These are phyloP conservation scores for Coemansia sp. DNA, from an alignment of 192 early-diverging fungal species.

Conservation along the genomic window DNA sequence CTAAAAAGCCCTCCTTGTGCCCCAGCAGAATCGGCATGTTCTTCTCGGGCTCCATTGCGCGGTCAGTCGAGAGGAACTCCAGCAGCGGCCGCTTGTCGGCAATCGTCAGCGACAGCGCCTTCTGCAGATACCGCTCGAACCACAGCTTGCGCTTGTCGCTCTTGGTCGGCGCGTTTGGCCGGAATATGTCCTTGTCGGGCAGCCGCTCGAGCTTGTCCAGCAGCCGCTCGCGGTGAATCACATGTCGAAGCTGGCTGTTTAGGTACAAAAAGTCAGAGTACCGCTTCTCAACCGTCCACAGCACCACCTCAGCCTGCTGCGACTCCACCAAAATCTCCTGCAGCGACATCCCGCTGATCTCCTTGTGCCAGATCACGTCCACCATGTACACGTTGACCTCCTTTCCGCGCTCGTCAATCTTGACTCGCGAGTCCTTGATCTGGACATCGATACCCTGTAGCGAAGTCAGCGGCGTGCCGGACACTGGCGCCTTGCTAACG, in stretches of 20 bases:
- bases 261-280: constrained; percentile 82
- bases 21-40: constrained; percentile 55
- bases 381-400: constrained; percentile 61
- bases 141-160: constrained; percentile 81
- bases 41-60: constrained; percentile 51
- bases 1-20: constrained; percentile 79
- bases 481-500: not conserved
- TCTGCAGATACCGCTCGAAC: constrained; percentile 79
- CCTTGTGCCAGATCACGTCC: constrained; percentile 37
- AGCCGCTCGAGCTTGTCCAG: constrained; percentile 65
- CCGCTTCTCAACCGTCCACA: constrained; percentile 85
- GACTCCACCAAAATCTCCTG: constrained; percentile 46
- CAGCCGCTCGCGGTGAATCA: constrained; percentile 30
- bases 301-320: constrained; percentile 48
- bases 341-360: constrained; percentile 44
- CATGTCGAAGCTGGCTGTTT: constrained; percentile 67
- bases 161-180: constrained; percentile 75
- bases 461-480: constrained; percentile 36
- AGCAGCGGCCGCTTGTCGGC: constrained; percentile 63
- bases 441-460: constrained; percentile 49
- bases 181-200: constrained; percentile 83
- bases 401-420: constrained; percentile 72
- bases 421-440: constrained; percentile 58
- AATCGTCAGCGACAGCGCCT: constrained; percentile 57
- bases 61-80: constrained; percentile 72